These are phyloP conservation scores for Streptanthus diversifolius DNA, from an alignment of 345 rosid genomes.

Conservation along the genomic window DNA sequence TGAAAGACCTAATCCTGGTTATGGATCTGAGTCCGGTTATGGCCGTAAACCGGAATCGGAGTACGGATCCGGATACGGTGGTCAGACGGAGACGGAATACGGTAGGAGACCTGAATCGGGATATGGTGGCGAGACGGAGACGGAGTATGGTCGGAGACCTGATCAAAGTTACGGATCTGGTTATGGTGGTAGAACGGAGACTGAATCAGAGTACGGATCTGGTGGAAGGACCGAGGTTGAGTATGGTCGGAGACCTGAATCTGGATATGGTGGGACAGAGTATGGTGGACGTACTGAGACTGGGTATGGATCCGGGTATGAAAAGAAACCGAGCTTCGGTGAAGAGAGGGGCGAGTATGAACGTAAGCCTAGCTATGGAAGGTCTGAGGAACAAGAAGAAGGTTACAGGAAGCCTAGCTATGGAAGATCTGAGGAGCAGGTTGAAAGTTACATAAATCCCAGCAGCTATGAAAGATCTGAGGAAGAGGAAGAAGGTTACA, in stretches of 20 bases:
- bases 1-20: conserved; percentile 29
- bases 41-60: conserved; percentile 20
- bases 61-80: conserved; percentile 40
- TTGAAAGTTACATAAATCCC: conserved; percentile 21
- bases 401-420: conserved; percentile 38
- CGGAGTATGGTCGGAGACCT: conserved; percentile 39
- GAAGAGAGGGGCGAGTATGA: conserved; percentile 23
- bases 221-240: conserved; percentile 29
- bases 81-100: conserved; percentile 36
- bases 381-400: conserved; percentile 40
- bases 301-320: conserved; percentile 21
- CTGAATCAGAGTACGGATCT: conserved; percentile 28
- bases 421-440: conserved; percentile 26
- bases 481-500: conserved; percentile 41
- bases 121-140: conserved; percentile 30
- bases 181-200: conserved; percentile 30
- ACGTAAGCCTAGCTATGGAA: conserved; percentile 27
- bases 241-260: conserved; percentile 26
- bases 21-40: conserved; percentile 32
- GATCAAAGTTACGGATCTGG: conserved; percentile 45
- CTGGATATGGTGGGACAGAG: conserved; percentile 16
- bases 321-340: conserved; percentile 23
- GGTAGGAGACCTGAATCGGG: conserved; percentile 35
- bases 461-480: conserved; percentile 32
- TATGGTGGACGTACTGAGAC: conserved; percentile 23